Conservation (phyloP, 106 monocot genomes). For the Platanthera guangdongensis region DNA sequence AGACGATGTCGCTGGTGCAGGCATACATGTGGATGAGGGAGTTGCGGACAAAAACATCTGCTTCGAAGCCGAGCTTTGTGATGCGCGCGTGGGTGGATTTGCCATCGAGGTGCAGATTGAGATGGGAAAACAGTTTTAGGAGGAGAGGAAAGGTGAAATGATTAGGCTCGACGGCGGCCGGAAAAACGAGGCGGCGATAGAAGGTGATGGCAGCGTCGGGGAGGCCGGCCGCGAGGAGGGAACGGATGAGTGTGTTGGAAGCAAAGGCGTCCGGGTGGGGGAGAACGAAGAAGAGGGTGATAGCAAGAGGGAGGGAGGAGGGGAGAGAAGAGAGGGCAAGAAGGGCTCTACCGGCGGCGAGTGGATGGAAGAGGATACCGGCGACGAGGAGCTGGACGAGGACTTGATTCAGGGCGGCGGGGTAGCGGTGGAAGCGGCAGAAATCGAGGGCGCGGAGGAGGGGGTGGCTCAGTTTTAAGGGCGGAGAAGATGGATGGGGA, state of each 20-base stretch:
- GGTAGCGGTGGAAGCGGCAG: background rate
- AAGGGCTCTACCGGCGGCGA: conserved; percentile 1
- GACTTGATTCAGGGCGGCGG: background rate
- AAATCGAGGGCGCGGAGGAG: conserved; percentile 1
- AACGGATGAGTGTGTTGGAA: background rate
- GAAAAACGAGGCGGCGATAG: conserved; percentile 14
- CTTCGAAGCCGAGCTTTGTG: conserved; percentile 22
- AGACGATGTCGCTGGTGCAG: conserved; percentile 17
- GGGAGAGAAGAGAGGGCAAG: conserved; percentile 4
- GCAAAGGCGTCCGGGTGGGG: conserved; percentile 8
- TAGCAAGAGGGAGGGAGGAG: conserved; percentile 3
- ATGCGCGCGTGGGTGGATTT: conserved; percentile 17
- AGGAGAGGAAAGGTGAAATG: conserved; percentile 57
- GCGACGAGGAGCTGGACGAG: background rate
- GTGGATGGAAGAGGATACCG: background rate
- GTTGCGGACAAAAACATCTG: conserved; percentile 40
- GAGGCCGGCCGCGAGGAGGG: conserved; percentile 1
- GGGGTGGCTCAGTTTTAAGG: background rate
- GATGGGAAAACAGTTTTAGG: conserved; percentile 27
- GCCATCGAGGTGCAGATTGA: conserved; percentile 13
- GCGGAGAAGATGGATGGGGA: background rate
- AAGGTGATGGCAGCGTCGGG: background rate
- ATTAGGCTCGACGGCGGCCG: conserved; percentile 18
- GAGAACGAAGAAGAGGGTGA: conserved; percentile 8
- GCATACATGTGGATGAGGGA: conserved; percentile 54